These are phyloP conservation scores for Oryza officinalis DNA, from an alignment of 176 grass and related monocot species.

Conservation along the genomic window DNA sequence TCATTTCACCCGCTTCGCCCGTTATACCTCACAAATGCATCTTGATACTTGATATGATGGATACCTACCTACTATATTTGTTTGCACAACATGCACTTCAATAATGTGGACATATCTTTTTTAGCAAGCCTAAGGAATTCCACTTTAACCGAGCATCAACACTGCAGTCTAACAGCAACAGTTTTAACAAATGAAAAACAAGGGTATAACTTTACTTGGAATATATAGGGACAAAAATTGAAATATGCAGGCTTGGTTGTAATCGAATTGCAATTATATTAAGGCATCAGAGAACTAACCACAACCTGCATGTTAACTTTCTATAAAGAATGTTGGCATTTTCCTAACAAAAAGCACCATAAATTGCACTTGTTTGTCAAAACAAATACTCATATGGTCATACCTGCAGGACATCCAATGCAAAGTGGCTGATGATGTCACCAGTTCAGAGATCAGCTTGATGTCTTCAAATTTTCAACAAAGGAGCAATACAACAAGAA, in stretches of 20 bases:
- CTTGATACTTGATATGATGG: background rate
- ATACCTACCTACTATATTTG: background rate
- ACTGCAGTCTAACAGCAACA: background rate
- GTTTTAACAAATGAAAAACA: background rate
- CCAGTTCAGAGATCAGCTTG: background rate
- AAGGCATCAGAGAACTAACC: background rate
- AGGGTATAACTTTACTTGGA: background rate
- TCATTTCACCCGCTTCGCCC: background rate
- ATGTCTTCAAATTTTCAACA: slow-evolving; percentile 11
- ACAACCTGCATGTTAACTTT: background rate
- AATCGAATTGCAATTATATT: background rate
- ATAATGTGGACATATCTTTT: background rate
- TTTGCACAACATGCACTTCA: background rate
- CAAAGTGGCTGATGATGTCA: background rate
- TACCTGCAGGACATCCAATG: background rate
- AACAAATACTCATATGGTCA: background rate
- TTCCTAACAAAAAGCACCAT: background rate
- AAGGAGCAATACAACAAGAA: background rate
- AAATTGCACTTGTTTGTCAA: background rate
- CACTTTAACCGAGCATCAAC: background rate
- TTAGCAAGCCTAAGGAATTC: background rate
- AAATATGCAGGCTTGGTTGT: background rate
- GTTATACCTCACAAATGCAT: background rate
- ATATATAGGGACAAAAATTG: background rate
- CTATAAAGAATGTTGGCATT: background rate